These are phyloP conservation scores for Ajuga chamaepitys DNA, from an alignment of 257 asterid genomes.

Conservation along the genomic window DNA sequence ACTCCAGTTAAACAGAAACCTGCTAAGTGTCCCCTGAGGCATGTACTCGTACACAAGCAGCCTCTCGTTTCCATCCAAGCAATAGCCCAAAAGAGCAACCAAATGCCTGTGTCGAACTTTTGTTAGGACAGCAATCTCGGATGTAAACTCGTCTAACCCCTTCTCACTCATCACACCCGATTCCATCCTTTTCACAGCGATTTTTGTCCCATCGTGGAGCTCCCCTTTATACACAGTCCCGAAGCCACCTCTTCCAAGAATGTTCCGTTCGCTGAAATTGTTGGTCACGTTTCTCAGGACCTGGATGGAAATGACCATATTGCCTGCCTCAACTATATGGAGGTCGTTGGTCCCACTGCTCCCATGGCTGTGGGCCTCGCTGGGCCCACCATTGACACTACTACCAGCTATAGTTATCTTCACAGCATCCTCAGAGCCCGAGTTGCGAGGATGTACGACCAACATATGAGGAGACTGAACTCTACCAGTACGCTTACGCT, in stretches of 20 bases:
- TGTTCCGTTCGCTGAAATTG: constrained; percentile 54
- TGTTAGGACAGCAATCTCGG: constrained; percentile 84
- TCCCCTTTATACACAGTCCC: constrained; percentile 90
- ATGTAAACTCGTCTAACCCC: constrained; percentile 73
- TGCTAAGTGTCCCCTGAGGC: constrained; percentile 86
- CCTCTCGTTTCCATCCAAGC: constrained; percentile 73
- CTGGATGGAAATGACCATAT: constrained; percentile 64
- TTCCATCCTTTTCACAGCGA: constrained; percentile 90
- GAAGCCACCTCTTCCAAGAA: constrained; percentile 78
- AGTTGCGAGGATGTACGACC: constrained; percentile 72
- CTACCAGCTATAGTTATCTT: constrained; percentile 62
- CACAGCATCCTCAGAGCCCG: constrained; percentile 69
- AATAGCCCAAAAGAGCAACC: constrained; percentile 75
- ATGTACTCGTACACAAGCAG: constrained; percentile 76
- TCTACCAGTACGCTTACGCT: constrained; percentile 34
- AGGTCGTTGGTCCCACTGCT: constrained; percentile 54
- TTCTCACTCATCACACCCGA: constrained; percentile 68
- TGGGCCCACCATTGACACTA: constrained; percentile 43
- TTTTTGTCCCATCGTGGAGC: constrained; percentile 70
- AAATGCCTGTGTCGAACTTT: constrained; percentile 87
- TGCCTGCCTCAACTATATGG: constrained; percentile 71
- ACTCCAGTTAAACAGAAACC: constrained; percentile 65
- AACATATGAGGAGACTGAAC: constrained; percentile 41
- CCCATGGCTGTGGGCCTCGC: constrained; percentile 45
- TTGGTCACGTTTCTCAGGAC: constrained; percentile 58